Base-by-base conservation (phyloP, 176 grass and related monocot genomes). In the Carex cristatella region DNA sequence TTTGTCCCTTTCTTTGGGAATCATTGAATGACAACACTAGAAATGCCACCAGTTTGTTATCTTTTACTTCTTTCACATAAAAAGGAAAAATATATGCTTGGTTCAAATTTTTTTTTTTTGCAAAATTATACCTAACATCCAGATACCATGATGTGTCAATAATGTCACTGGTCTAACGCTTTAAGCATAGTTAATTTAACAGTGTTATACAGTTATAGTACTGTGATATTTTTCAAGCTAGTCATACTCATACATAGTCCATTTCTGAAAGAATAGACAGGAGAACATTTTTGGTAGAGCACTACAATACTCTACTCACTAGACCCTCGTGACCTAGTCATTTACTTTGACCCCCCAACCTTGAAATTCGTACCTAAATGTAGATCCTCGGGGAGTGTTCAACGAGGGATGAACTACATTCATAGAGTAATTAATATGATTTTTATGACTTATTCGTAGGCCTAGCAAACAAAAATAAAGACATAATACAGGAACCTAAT, bases 281-380 rank as follows among this genome's bases (percentile, higher is more conserved):
- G 61, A 80, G 56, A 32, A 60, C 6, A 13, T 37, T 80, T 56
- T 80, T 58, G 6, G 13, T 81, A 54, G 18, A 32, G 6, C 59
- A 38, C 35, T 44, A 81, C 14, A 81, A 33, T n/a, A 3, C 28
- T 37, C 78, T 81, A 82, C 8, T 65, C 80, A 65, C 81, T 69
- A 65, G 79, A 81, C 18, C 63, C 81, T 83, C 62, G 81, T 83
- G 81, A 83, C 48, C 80, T 66, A 66, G 16, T 16, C 51, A 57
- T 82, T 62, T 61, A 58, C 38, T 64, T 81, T 64, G 32, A 62
- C 79, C 15, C 15, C 15, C 40, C 4, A 2, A 7, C 33, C 8
- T 64, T 46, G 59, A 44, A 65, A 53, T 46, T 81, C 10, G 37
- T 7, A 33, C 58, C 79, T 48, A 63, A 64, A 66, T 38, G 59